Percentiles rank a stretch among this genome's conserved stretches.
phyloP scores from a whole-genome alignment of 371 early-diverging fungal species.

The Rhizomucor miehei region DNA sequence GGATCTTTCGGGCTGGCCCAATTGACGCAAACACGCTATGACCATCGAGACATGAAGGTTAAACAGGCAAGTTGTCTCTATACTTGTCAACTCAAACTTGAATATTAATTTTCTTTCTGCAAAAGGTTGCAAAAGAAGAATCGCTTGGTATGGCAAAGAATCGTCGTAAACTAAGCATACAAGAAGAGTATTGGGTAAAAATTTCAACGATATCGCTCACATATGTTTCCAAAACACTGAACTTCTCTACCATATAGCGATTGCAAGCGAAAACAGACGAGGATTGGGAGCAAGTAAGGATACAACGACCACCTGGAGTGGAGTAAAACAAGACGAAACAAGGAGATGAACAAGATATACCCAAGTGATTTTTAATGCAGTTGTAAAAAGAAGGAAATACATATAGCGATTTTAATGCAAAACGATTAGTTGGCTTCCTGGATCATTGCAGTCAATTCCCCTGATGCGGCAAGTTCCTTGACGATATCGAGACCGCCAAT shows the following conservation, averaged over 20 bases:
- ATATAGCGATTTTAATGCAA: too few relatives aligned
- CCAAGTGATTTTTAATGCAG: too few relatives aligned
- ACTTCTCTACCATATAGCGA: conserved; percentile 21
- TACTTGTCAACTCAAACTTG: too few relatives aligned
- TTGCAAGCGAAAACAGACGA: conserved; percentile 50
- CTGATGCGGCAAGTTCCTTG: conserved; percentile 77
- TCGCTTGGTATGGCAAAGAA: conserved; percentile 58
- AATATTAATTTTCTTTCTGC: not conserved
- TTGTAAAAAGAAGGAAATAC: too few relatives aligned
- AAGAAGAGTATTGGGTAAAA: conserved; percentile 66
- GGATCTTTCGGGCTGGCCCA: conserved; percentile 58
- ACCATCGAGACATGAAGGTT: conserved; percentile 52
- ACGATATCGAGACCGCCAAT: conserved; percentile 97
- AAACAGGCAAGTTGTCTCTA: conserved; percentile 11
- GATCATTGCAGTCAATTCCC: conserved; percentile 68
- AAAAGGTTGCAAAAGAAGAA: conserved; percentile 60
- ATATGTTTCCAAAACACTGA: not conserved
- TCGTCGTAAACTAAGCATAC: conserved; percentile 54
- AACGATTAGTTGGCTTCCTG: conserved; percentile 4
- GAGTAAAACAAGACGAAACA: conserved; percentile 6
- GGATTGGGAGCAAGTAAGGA: conserved; percentile 52
- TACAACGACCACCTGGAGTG: conserved; percentile 40
- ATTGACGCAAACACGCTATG: conserved; percentile 63
- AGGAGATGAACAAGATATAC: too few relatives aligned
- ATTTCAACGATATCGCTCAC: too few relatives aligned